phyloP scores from a whole-genome alignment of 345 rosid species.

The Brassica juncea region DNA sequence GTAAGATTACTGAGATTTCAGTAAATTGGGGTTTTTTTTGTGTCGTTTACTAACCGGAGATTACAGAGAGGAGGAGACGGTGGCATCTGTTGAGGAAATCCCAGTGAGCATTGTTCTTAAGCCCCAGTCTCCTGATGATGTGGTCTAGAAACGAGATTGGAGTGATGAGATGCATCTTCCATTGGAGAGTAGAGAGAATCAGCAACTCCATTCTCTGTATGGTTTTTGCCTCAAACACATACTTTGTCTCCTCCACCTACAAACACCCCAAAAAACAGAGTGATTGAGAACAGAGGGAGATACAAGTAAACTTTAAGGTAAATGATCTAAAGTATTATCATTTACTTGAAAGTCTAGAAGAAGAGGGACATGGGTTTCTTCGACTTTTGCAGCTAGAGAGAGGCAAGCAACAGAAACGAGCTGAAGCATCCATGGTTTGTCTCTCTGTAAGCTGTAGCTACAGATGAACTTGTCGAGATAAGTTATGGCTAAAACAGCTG shows the following conservation, averaged over 20 bases:
- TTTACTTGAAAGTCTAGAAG: background rate
- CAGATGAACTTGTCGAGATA: background rate
- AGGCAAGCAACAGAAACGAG: background rate
- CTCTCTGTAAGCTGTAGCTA: background rate
- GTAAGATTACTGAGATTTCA: background rate
- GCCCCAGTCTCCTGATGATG: background rate
- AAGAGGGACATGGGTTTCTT: slow-evolving; percentile 1
- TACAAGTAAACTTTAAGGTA: background rate
- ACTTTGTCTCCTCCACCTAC: background rate
- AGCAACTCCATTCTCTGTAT: slow-evolving; percentile 1
- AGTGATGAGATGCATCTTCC: background rate
- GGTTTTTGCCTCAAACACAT: background rate
- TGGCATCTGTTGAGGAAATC: background rate
- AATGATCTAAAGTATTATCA: background rate
- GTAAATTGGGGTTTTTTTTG: background rate
- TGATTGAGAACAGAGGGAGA: background rate
- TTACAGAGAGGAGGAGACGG: background rate
- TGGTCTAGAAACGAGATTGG: background rate
- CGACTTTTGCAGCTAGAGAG: background rate
- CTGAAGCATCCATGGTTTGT: slow-evolving; percentile 1
- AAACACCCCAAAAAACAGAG: background rate
- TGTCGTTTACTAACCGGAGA: background rate
- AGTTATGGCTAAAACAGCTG: background rate
- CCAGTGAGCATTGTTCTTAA: background rate
- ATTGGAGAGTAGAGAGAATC: background rate